Evolutionary conservation across 2,329 filamentous ascomycete species (phyloP).

Genomic region (Leptosphaerulina australis): DNA sequence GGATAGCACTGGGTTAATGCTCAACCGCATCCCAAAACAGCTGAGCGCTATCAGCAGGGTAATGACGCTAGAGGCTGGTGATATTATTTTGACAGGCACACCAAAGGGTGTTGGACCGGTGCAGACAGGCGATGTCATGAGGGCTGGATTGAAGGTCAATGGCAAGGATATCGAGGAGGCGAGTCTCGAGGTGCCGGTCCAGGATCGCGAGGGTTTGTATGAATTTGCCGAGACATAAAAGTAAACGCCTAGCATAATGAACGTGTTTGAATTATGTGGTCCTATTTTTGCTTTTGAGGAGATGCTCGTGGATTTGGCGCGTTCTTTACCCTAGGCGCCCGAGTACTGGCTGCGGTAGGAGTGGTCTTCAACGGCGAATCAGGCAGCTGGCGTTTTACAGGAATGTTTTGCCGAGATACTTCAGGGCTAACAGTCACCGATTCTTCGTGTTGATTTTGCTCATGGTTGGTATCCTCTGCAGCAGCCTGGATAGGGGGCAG

Average conservation of each 20-base stretch:
- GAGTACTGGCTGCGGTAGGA: constrained; percentile 12
- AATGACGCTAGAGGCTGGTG: constrained; percentile 90
- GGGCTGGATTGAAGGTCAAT: constrained; percentile 76
- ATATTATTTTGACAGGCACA: constrained; percentile 94
- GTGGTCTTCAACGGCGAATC: constrained; percentile 1
- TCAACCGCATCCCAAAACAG: constrained; percentile 86
- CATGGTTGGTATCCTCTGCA: background rate
- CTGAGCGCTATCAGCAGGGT: constrained; percentile 91
- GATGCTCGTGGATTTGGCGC: background rate
- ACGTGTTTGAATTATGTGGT: background rate
- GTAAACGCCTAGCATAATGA: too few relatives aligned
- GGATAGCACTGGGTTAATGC: constrained; percentile 91
- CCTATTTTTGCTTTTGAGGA: constrained; percentile 4
- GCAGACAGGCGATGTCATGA: constrained; percentile 84
- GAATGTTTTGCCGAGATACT: background rate
- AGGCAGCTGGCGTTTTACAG: background rate
- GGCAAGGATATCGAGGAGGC: constrained; percentile 86
- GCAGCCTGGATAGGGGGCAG: background rate
- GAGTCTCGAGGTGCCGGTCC: constrained; percentile 80
- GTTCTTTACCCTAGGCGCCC: background rate
- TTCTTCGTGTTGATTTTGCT: background rate
- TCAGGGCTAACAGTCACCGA: constrained; percentile 6
- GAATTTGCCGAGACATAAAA: constrained; percentile 64
- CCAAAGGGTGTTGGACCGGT: constrained; percentile 94
- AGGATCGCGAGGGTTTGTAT: constrained; percentile 79